Base-by-base conservation (phyloP, 805 yeast genomes). In the Wickerhamia fluorescens region DNA sequence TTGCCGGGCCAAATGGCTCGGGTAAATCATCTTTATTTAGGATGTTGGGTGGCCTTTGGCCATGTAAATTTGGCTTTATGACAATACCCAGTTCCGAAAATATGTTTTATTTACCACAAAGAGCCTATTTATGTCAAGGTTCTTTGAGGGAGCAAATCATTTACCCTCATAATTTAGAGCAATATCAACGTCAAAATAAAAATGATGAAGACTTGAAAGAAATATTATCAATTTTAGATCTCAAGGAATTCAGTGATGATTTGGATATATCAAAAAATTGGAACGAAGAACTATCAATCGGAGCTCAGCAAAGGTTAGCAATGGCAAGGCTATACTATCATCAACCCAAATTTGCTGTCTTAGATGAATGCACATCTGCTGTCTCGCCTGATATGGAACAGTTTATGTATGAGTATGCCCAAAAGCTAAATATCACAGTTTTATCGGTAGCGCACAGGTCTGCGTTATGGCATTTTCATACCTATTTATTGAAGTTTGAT, bases 1-100 rank as follows among this genome's bases (percentile, higher is more conserved):
- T 88, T 49, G 87, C 89, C 7, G 97, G 97, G 0, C 96, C 96
- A 9, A 88, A 88, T 49, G 97, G 97, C 1, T 83, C 95, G 38
- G 97, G 97, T 16, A 88, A 88, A 57, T 87, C 96, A 0, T 88
- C 96, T 0, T 61, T 88, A 33, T 88, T 88, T 54, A 72, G 97
- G 49, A 73, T 88, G 45, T 68, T 88, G 26, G 96, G 96, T 31
- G 96, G 96, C 0, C 65, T 88, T 41, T 88, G 97, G 97, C 94
- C 92, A 3, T 78, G 87, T 13, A 62, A 69, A 25, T 53, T 58
- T 8, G 78, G 78, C 8, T 51, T 57, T 14, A 68, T 84, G 22
- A 69, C 69, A 5, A 73, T 83, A 16, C 94, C 94, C 5, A 65
- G 66, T 23, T 60, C 72, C 3, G 71, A 72, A 43, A 73, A 75